These are phyloP conservation scores for Salvia sclarea DNA, from an alignment of 305 asterid genomes.

Conservation along the genomic window DNA sequence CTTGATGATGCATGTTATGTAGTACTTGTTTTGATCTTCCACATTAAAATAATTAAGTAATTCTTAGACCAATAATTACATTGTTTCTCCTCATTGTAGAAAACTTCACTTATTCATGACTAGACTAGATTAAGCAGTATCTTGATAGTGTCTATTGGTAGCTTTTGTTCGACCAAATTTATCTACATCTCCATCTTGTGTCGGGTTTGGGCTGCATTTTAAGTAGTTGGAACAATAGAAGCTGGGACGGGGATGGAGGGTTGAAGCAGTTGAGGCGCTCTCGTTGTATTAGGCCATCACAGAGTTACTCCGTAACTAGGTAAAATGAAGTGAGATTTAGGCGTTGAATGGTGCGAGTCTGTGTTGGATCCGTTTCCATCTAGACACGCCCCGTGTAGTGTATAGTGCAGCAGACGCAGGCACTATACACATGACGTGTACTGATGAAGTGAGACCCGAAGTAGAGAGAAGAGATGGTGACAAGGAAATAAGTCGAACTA, in stretches of 20 bases:
- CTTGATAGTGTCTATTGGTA: background rate
- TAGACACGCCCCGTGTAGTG: background rate
- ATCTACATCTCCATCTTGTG: background rate
- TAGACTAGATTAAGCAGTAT: slow-evolving; percentile 34
- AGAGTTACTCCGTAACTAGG: background rate
- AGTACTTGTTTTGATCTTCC: slow-evolving; percentile 24
- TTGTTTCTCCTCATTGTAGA: slow-evolving; percentile 27
- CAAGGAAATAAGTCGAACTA: slow-evolving; percentile 31
- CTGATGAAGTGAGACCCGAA: background rate
- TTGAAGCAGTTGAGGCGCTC: background rate
- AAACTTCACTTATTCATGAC: slow-evolving; percentile 37
- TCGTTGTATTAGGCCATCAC: background rate
- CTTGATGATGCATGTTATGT: slow-evolving; percentile 20
- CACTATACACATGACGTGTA: background rate
- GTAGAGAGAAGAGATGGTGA: background rate
- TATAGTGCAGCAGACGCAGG: no score
- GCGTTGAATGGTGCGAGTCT: no score
- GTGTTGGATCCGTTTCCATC: background rate
- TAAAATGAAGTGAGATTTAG: no score
- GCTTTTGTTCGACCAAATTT: slow-evolving; percentile 34
- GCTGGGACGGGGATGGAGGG: background rate
- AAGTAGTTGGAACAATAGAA: slow-evolving; percentile 15
- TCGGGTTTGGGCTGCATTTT: slow-evolving; percentile 37
- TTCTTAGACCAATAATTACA: slow-evolving; percentile 24
- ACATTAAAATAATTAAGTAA: background rate